Evolutionary conservation across 2,329 filamentous ascomycete species (phyloP), one percentile per base, ranked within the genome.

Genomic region (Fusarium citri): DNA sequence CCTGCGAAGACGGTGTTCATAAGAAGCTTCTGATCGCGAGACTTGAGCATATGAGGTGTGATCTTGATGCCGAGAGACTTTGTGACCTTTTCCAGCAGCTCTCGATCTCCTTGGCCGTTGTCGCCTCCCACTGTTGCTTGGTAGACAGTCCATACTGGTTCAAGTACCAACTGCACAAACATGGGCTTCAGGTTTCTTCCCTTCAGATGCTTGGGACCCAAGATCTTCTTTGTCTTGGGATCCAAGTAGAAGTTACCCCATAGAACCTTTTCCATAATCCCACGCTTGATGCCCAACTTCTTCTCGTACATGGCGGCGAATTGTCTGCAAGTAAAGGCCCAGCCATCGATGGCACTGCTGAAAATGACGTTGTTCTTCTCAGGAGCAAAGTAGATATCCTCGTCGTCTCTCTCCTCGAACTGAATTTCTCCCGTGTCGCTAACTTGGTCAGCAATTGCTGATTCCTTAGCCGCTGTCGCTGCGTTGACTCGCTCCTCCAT

Each of bases 281-380:
- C 89, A 48, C 94, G 88, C 81, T 97, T 98, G 80, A 98, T 97
- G 16, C 96, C 95, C 9, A 99, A 87, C 80, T 99, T 99, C 84
- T 94, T 97, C 81, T 98, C 95, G 77, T 98, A 99, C 28, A 98
- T 83, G 40, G 89, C 89, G 20, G 96, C 94, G 78, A 99, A 99
- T 76, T 99, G 96, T 53, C 94, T 89, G 51, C 97, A 91, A 0
- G 96, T 99, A 76, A 99, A 99, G 5, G 96, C 96, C 96, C 96
- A 99, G n/a, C 96, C 96, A 77, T 99, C 96, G 59, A 97, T 92
- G 64, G 96, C 96, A 78, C 95, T 98, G 83, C 94, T 94, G 79
- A 99, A 99, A 69, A 99, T 98, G 79, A 99, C 96, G 77, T 99
- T 99, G 80, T 98, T 98, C 81, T 95, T 97, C 78, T 99, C 96